Evolutionary conservation across 495 filamentous ascomycete genomes (phyloP).

Genomic region (Cercophora newfieldiana): DNA sequence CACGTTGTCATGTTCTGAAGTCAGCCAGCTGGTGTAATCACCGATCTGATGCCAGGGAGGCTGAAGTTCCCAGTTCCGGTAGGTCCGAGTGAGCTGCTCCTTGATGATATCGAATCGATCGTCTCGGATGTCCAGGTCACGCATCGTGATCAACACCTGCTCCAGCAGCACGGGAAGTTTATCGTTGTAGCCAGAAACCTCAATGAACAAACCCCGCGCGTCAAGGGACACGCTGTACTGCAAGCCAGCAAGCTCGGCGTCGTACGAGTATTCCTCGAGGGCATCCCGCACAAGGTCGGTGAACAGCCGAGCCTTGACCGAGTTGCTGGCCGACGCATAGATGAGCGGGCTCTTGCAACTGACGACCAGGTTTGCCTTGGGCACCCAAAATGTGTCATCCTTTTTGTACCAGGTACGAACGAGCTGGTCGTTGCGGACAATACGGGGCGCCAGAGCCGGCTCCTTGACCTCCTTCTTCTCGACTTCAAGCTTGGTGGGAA

Average conservation of each 20-base stretch:
- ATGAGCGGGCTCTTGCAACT: constrained; percentile 77
- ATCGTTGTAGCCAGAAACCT: constrained; percentile 90
- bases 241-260: constrained; percentile 90
- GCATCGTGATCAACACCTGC: constrained; percentile 85
- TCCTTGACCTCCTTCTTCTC: constrained; percentile 85
- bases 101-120: constrained; percentile 92
- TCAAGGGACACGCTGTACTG: constrained; percentile 75
- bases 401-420: constrained; percentile 98
- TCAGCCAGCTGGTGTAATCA: constrained; percentile 80
- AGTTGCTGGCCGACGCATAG: constrained; percentile 72
- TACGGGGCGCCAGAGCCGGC: constrained; percentile 70
- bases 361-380: constrained; percentile 83
- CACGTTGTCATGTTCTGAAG: constrained; percentile 71
- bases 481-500: constrained; percentile 89
- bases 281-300: constrained; percentile 87
- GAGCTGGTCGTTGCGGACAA: constrained; percentile 83
- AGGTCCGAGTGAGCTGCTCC: constrained; percentile 72
- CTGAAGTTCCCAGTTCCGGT: constrained; percentile 82
- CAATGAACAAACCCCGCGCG: constrained; percentile 72
- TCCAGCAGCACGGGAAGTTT: constrained; percentile 90
- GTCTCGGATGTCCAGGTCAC: constrained; percentile 75
- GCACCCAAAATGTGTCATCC: constrained; percentile 98
- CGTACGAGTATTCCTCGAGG: constrained; percentile 92
- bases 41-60: constrained; percentile 88
- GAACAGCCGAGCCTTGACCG: constrained; percentile 77